These are phyloP conservation scores for Heterobasidion occidentale DNA, from an alignment of 1,284 basidiomycete genomes.

Conservation along the genomic window DNA sequence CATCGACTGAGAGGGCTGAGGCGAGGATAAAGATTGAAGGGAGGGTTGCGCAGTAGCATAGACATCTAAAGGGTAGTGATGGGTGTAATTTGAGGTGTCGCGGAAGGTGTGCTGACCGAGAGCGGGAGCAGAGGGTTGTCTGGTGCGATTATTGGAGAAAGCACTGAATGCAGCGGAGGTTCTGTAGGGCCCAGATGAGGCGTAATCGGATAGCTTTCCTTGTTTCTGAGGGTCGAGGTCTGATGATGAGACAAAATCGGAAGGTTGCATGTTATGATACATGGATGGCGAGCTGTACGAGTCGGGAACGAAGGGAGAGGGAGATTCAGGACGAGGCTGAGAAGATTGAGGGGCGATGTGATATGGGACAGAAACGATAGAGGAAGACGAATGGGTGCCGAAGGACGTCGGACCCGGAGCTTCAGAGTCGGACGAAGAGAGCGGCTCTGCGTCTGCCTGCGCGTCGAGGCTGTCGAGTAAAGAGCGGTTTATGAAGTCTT, in stretches of 20 bases:
- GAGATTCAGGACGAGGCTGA: conserved; percentile 38
- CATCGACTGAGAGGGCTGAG: conserved; percentile 10
- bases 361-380: conserved; percentile 43
- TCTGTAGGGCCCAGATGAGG: conserved; percentile 22
- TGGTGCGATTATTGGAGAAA: conserved; percentile 23
- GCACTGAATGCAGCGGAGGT: conserved; percentile 27
- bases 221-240: conserved; percentile 31
- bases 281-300: conserved; percentile 26
- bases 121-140: conserved; percentile 17
- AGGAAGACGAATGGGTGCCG: conserved; percentile 40
- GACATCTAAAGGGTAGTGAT: conserved; percentile 20
- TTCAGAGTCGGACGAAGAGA: conserved; percentile 46
- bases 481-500: conserved; percentile 78
- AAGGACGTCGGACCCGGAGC: conserved; percentile 36
- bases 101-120: conserved; percentile 18
- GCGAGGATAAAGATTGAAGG: conserved; percentile 11
- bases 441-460: conserved; percentile 69
- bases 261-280: conserved; percentile 36
- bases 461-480: conserved; percentile 73
- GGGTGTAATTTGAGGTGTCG: conserved; percentile 22
- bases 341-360: conserved; percentile 35
- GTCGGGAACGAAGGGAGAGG: conserved; percentile 25
- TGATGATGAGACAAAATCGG: conserved; percentile 30
- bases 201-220: conserved; percentile 33
- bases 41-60: conserved; percentile 16